Evolutionary conservation across 352 stramenopile genomes (phyloP).

Genomic region (Pythium chondricola): DNA sequence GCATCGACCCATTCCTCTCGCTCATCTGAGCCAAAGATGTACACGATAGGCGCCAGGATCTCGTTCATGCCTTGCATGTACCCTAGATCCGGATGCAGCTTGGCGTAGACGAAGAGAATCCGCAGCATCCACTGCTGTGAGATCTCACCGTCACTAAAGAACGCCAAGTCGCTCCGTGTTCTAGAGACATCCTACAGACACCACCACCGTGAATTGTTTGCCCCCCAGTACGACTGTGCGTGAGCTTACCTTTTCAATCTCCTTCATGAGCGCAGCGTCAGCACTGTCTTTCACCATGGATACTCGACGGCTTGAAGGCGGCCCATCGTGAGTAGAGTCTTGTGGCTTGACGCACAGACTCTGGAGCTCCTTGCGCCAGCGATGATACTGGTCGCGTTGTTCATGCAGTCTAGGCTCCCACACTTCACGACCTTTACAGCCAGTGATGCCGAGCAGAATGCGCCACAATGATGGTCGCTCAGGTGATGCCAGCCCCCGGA

Average conservation of each 20-base stretch:
- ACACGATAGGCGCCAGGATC: conserved; percentile 83
- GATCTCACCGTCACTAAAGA: conserved; percentile 42
- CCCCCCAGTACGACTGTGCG: no score
- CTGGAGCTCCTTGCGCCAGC: conserved; percentile 16
- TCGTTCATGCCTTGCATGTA: conserved; percentile 97
- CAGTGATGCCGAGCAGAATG: conserved; percentile 13
- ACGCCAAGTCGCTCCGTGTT: conserved; percentile 42
- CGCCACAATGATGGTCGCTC: conserved; percentile 11
- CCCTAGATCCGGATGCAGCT: conserved; percentile 70
- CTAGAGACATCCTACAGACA: conserved; percentile 47
- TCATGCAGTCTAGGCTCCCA: no score
- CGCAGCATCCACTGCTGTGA: conserved; percentile 62
- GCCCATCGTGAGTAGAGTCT: no score
- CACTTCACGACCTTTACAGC: no score
- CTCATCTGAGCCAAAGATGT: conserved; percentile 60
- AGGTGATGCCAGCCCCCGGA: conserved; percentile 3
- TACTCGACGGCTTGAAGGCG: not conserved
- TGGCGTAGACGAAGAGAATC: conserved; percentile 72
- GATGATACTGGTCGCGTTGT: conserved; percentile 21
- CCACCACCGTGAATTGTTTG: no score
- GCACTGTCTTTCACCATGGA: not conserved
- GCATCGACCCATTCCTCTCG: conserved; percentile 23
- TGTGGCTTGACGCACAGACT: conserved; percentile 5
- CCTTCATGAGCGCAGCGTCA: conserved; percentile 42
- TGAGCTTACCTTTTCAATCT: conserved; percentile 62